Evolutionary conservation across 108 stramenopile genomes (phyloP).

Genomic region (Fistulifera pelliculosa): DNA sequence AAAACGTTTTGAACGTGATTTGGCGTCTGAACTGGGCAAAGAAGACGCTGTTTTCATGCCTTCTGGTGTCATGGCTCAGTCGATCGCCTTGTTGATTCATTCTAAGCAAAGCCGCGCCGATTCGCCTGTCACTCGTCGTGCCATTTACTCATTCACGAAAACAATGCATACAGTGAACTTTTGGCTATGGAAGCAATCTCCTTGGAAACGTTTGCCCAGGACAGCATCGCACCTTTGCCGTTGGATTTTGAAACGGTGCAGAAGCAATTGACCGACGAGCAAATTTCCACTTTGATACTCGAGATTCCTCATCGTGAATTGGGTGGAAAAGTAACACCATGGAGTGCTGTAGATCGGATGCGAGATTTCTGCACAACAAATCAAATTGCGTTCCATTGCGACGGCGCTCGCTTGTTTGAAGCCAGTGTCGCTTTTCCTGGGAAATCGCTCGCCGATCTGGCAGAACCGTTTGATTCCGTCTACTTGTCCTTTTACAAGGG

Average conservation of each 20-base stretch:
- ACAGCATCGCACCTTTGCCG: not conserved
- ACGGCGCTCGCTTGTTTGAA: slow-evolving; percentile 82
- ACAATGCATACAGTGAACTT: slow-evolving; percentile 42
- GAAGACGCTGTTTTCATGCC: slow-evolving; percentile 75
- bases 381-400: slow-evolving; percentile 60
- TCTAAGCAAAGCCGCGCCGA: slow-evolving; percentile 3
- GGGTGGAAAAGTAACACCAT: slow-evolving; percentile 71
- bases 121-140: slow-evolving; percentile 64
- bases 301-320: slow-evolving; percentile 81
- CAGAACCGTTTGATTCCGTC: slow-evolving; percentile 52
- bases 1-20: slow-evolving; percentile 57
- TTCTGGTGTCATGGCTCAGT: slow-evolving; percentile 74
- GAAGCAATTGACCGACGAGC: not conserved
- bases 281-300: slow-evolving; percentile 42
- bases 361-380: slow-evolving; percentile 19
- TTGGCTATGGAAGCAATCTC: slow-evolving; percentile 27
- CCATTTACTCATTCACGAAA: slow-evolving; percentile 67
- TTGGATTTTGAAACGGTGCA: not conserved
- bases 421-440: slow-evolving; percentile 39
- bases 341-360: slow-evolving; percentile 47
- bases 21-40: slow-evolving; percentile 50
- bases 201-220: not conserved
- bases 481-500: slow-evolving; percentile 83
- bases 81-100: slow-evolving; percentile 61
- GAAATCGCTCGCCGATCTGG: slow-evolving; percentile 28